Evolutionary conservation across 1,284 basidiomycete genomes (phyloP).

Genomic region (Omphalotus olearius): DNA sequence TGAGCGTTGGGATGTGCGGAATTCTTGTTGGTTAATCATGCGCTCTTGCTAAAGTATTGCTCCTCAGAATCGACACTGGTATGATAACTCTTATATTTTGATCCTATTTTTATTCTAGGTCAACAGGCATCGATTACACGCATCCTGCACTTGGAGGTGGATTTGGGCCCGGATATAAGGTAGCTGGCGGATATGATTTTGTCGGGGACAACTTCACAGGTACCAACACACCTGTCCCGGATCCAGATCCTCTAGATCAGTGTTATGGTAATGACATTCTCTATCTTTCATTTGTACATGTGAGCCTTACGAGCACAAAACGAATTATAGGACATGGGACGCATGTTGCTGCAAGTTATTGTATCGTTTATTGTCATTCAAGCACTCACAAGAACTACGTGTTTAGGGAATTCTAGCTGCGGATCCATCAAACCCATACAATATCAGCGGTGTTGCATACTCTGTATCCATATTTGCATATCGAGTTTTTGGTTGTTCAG

Average conservation of each 20-base stretch:
- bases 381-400: neutral
- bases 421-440: conserved; percentile 41
- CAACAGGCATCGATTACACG: conserved; percentile 45
- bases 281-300: conserved; percentile 12
- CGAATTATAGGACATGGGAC: conserved; percentile 35
- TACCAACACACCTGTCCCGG: conserved; percentile 31
- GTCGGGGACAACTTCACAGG: conserved; percentile 37
- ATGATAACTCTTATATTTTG: neutral
- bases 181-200: conserved; percentile 42
- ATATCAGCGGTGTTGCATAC: conserved; percentile 39
- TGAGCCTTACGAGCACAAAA: neutral
- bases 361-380: neutral
- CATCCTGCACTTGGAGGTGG: conserved; percentile 51
- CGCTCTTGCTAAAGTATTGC: neutral
- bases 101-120: neutral
- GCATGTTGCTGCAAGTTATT: conserved; percentile 36
- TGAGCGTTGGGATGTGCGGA: conserved; percentile 45
- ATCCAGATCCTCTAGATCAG: conserved; percentile 32
- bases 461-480: conserved; percentile 32
- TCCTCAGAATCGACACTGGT: conserved; percentile 13
- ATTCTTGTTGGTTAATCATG: neutral
- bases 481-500: conserved; percentile 35
- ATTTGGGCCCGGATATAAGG: conserved; percentile 45
- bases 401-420: conserved; percentile 46
- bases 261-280: conserved; percentile 24